Conservation (phyloP, 2,329 filamentous ascomycete species). For the Myriosclerotinia curreyana region DNA sequence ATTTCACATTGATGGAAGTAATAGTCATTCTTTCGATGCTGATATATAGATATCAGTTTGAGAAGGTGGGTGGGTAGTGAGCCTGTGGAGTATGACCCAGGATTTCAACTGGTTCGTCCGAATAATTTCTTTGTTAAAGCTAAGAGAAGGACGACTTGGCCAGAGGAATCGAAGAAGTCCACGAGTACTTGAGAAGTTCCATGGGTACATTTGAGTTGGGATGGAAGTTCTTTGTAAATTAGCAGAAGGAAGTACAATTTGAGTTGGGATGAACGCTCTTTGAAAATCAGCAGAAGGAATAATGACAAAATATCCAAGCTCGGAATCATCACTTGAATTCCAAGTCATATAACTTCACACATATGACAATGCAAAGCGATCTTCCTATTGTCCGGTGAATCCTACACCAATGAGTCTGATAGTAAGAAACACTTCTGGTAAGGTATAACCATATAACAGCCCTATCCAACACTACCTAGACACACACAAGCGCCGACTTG, state of each 20-base stretch:
- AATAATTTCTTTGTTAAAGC: slow-evolving; percentile 40
- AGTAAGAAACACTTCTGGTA: too few relatives aligned
- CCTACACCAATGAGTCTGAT: too few relatives aligned
- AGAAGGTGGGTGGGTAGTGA: slow-evolving; percentile 38
- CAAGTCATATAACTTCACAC: too few relatives aligned
- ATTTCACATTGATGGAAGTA: slow-evolving; percentile 43
- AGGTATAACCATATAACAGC: too few relatives aligned
- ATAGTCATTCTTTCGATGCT: slow-evolving; percentile 42
- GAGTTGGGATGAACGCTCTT: not conserved
- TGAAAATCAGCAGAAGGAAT: not conserved
- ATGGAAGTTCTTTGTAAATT: not conserved
- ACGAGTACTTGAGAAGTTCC: not conserved
- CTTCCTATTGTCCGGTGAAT: too few relatives aligned
- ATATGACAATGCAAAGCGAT: too few relatives aligned
- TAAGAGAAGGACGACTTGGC: slow-evolving; percentile 30
- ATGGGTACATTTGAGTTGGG: not conserved
- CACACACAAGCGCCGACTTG: too few relatives aligned
- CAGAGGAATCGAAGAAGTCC: slow-evolving; percentile 22
- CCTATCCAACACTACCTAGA: too few relatives aligned
- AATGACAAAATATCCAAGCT: not conserved
- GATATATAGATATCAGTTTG: slow-evolving; percentile 42
- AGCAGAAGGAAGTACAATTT: not conserved
- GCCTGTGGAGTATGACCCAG: slow-evolving; percentile 43
- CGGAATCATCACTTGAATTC: too few relatives aligned
- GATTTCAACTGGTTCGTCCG: slow-evolving; percentile 43